These are phyloP conservation scores for Hyaloscypha bicolor DNA, from an alignment of 495 filamentous ascomycete species.

Conservation along the genomic window DNA sequence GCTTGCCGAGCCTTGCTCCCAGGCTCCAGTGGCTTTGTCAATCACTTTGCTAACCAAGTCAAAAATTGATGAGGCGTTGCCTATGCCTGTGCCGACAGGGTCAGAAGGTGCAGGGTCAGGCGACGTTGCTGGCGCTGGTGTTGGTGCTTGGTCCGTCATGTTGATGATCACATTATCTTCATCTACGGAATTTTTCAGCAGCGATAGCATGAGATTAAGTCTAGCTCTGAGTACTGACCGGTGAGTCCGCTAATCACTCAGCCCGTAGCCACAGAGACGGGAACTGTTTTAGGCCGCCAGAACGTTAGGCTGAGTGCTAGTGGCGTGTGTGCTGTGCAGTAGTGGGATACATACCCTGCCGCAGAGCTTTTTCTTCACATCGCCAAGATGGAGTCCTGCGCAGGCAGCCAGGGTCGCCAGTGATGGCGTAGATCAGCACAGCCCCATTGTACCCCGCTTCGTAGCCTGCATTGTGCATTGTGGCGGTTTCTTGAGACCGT, in stretches of 20 bases:
- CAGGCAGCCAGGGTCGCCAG: background rate
- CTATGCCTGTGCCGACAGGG: background rate
- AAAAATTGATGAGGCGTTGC: background rate
- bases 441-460: background rate
- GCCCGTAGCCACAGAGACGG: no score
- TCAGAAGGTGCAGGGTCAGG: background rate
- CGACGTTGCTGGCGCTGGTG: background rate
- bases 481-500: background rate
- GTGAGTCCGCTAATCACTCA: no score
- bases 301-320: no score
- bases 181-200: background rate
- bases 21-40: no score
- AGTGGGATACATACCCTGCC: no score
- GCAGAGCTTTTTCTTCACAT: no score
- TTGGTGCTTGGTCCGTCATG: background rate
- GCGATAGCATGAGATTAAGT: background rate
- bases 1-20: no score
- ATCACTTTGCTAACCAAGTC: background rate
- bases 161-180: background rate
- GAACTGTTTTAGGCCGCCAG: no score
- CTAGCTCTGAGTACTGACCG: background rate
- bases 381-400: no score
- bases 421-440: background rate
- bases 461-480: background rate
- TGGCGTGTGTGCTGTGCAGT: no score